Conservation (phyloP, 768 basidiomycete species). For the Tylopilus subfusipes region DNA sequence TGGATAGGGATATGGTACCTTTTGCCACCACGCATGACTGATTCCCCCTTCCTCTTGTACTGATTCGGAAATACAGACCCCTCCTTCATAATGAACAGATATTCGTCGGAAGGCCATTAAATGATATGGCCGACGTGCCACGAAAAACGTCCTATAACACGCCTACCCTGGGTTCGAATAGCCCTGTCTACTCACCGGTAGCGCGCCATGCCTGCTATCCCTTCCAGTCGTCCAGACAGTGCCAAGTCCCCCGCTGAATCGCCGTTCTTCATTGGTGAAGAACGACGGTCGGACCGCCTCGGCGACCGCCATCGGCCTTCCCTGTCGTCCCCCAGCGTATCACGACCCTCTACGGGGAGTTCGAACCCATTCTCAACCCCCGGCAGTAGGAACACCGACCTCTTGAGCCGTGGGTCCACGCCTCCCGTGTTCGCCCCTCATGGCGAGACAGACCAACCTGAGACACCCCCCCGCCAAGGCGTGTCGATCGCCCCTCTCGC, state of each 20-base stretch:
- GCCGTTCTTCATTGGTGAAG: constrained; percentile 23
- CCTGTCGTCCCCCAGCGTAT: background rate
- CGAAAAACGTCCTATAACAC: constrained; percentile 6
- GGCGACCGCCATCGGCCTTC: background rate
- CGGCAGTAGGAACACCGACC: constrained; percentile 43
- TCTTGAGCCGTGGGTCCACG: constrained; percentile 25
- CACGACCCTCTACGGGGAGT: constrained; percentile 25
- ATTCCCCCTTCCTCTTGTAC: too few relatives aligned
- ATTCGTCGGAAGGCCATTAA: background rate
- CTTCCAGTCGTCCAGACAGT: background rate
- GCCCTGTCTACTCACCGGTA: background rate
- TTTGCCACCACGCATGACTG: too few relatives aligned
- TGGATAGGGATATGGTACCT: constrained; percentile 4
- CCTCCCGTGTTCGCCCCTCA: constrained; percentile 5
- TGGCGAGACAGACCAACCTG: constrained; percentile 17
- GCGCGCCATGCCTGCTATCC: constrained; percentile 17
- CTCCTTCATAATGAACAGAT: background rate
- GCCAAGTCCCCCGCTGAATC: background rate
- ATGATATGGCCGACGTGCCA: constrained; percentile 9
- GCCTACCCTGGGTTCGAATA: background rate
- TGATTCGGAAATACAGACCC: constrained; percentile 2
- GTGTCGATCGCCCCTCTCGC: constrained; percentile 38
- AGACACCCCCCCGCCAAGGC: constrained; percentile 32
- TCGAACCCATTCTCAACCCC: constrained; percentile 54
- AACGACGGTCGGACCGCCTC: constrained; percentile 3